These are phyloP conservation scores for Dothiorella sarmentorum DNA, from an alignment of 2,329 filamentous ascomycete genomes.

Conservation along the genomic window DNA sequence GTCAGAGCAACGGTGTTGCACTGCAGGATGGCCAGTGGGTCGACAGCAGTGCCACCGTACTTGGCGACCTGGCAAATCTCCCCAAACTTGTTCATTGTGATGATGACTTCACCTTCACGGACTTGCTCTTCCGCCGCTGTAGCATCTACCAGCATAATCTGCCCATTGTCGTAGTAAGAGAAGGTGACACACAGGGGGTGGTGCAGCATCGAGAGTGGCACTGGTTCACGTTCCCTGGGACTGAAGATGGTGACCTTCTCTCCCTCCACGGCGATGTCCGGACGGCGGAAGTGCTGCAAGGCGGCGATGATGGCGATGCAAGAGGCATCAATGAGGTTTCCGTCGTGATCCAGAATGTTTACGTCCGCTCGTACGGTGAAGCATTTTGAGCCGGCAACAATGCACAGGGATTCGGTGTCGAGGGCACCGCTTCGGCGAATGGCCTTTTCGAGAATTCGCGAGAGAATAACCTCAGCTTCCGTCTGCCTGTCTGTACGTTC, in stretches of 20 bases:
- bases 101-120: conserved; percentile 67
- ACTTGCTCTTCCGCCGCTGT: conserved; percentile 74
- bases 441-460: conserved; percentile 88
- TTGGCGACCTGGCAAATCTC: conserved; percentile 92
- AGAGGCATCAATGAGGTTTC: conserved; percentile 79
- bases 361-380: conserved; percentile 90
- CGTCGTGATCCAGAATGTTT: conserved; percentile 87
- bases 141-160: conserved; percentile 69
- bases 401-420: conserved; percentile 92
- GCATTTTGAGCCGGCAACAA: conserved; percentile 84
- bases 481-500: conserved; percentile 60
- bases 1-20: conserved; percentile 71
- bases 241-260: conserved; percentile 83
- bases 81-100: conserved; percentile 84
- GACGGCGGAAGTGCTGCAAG: conserved; percentile 84
- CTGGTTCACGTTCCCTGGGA: conserved; percentile 79
- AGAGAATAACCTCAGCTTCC: conserved; percentile 80
- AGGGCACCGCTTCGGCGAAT: conserved; percentile 87
- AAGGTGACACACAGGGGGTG: conserved; percentile 90
- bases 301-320: conserved; percentile 86
- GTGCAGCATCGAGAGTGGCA: conserved; percentile 86
- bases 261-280: conserved; percentile 82
- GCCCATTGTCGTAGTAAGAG: conserved; percentile 74
- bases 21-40: conserved; percentile 72
- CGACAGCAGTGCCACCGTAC: conserved; percentile 76